A percentile compares a stretch with the other conserved stretches of the same genome.
Evolutionary conservation across 2,329 filamentous ascomycete genomes (phyloP).

Genomic region (Rutstroemia sp.): DNA sequence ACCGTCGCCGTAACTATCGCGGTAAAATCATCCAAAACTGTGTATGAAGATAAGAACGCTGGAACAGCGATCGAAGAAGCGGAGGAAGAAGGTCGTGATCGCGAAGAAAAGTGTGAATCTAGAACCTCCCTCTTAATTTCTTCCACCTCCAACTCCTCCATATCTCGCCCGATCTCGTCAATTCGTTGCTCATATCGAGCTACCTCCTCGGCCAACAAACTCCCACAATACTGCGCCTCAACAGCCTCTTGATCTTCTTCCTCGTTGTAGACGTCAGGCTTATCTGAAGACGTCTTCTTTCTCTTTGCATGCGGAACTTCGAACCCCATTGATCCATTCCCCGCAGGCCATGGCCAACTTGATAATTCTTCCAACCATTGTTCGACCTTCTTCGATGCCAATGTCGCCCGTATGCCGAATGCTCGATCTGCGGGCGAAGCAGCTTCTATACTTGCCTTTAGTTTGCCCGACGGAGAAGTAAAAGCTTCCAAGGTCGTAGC

Average conservation of each 20-base stretch:
- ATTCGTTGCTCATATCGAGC: conserved; percentile 63
- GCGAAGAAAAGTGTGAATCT: conserved; percentile 65
- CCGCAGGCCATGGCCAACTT: conserved; percentile 49
- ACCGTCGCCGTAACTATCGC: conserved; percentile 87
- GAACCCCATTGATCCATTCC: conserved; percentile 46
- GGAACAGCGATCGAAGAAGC: conserved; percentile 36
- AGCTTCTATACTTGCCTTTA: conserved; percentile 53
- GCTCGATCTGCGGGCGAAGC: conserved; percentile 61
- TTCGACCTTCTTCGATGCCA: conserved; percentile 63
- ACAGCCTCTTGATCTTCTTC: conserved; percentile 10
- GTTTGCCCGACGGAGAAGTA: conserved; percentile 41
- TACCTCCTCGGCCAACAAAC: conserved; percentile 58
- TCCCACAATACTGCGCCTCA: conserved; percentile 41
- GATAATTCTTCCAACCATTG: conserved; percentile 69
- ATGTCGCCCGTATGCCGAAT: conserved; percentile 62
- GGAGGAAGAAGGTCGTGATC: conserved; percentile 45
- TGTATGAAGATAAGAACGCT: conserved; percentile 46
- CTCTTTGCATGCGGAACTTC: conserved; percentile 39
- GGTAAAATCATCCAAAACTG: conserved; percentile 79
- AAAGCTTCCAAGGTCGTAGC: conserved; percentile 54
- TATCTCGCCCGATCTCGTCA: conserved; percentile 61
- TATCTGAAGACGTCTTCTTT: conserved; percentile 32
- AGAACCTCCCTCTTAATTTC: conserved; percentile 86
- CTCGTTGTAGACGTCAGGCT: background rate
- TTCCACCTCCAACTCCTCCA: conserved; percentile 68